Conservation (phyloP, 1,139 yeast genomes). For the Geotrichum aggregatum region DNA sequence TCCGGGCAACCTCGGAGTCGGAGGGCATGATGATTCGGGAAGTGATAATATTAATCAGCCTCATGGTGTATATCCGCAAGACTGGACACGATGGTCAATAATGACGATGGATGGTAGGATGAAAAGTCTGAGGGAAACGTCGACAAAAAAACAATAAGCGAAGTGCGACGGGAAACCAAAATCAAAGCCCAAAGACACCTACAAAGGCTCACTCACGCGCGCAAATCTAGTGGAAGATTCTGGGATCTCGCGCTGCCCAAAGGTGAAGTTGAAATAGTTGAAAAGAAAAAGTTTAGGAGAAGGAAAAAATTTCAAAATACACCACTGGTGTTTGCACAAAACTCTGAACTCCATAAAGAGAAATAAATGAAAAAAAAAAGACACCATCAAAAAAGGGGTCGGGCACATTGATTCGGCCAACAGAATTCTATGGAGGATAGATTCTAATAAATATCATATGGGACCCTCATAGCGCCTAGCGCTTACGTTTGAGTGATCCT, state of each 20-base stretch:
- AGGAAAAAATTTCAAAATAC: background rate
- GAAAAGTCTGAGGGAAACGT: background rate
- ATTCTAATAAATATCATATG: background rate
- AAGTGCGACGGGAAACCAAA: background rate
- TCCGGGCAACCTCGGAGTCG: constrained; percentile 12
- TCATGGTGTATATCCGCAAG: background rate
- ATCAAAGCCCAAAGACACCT: too few relatives aligned
- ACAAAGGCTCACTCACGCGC: too few relatives aligned
- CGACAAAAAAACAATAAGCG: background rate
- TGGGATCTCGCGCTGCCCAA: too few relatives aligned
- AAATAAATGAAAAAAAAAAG: background rate
- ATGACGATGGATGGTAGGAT: background rate
- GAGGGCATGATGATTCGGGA: constrained; percentile 21
- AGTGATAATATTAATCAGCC: constrained; percentile 13
- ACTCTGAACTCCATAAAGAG: background rate
- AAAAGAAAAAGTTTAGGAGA: background rate
- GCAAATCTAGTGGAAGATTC: too few relatives aligned
- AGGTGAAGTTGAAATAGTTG: too few relatives aligned
- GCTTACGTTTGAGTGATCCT: constrained; percentile 15
- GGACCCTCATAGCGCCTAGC: too few relatives aligned
- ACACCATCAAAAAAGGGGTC: constrained; percentile 3
- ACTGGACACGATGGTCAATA: background rate
- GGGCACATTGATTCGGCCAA: background rate
- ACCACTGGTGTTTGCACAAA: background rate
- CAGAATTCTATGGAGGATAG: background rate